Evolutionary conservation across 805 yeast genomes (phyloP), one percentile per base, ranked within the genome.

Genomic region (Metschnikowia picachoensis): DNA sequence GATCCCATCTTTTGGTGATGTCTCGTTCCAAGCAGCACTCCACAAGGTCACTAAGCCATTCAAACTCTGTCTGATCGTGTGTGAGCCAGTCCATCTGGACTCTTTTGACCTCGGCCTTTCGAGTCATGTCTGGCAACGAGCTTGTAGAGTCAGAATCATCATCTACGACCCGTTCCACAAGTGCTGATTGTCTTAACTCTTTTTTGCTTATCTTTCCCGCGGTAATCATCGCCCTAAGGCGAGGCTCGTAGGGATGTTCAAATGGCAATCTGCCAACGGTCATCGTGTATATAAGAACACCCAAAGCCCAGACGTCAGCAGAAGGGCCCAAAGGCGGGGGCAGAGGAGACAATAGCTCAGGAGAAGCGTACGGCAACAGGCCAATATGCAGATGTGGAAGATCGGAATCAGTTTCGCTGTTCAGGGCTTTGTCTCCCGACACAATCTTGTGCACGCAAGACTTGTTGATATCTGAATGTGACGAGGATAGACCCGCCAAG

Each of bases 301-400:
- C 98, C 37, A 87, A 73, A 0, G 97, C 95, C 97, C 97, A 91
- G 5, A 87, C 76, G 65, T 91, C 98, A 1, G 91, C 83, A 34
- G 79, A 68, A 2, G 87, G 83, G 2, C 85, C 84, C 45, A 79
- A 59, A 49, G 83, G 70, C 58, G 82, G 69, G 5, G 89, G 87
- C 37, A 73, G 72, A 1, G 86, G 83, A 35, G 71, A 68, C 35
- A 90, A 66, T 14, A 89, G 71, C 60, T 91, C 97, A 0, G 98
- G 98, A 0, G 96, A 79, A 0, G 97, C 95, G 62, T 89, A 91
- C 0, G 97, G 97, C 30, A 91, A 70, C 1, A 96, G 90, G 0
- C 98, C 98, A 40, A 88, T 86, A 55, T 83, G 85, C 17, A 80
- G 68, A 59, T 82, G 85, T 1, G 87, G 87, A 30, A 76, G 60